Base-by-base conservation (phyloP, 331 rosid genomes). In the Ulmus americana region DNA sequence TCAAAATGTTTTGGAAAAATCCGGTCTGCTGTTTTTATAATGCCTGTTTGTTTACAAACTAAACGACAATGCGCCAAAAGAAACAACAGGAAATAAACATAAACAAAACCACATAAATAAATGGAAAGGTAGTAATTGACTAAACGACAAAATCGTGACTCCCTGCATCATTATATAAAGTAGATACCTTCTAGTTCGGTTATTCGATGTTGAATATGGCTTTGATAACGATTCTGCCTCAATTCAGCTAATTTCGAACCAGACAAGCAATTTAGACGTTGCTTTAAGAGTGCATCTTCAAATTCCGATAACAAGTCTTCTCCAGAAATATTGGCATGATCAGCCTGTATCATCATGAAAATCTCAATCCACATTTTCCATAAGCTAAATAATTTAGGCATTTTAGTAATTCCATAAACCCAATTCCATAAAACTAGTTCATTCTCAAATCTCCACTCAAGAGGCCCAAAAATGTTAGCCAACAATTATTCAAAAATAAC, bases 101-200 rank as follows among this genome's bases (percentile, higher is more conserved):
- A 28, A 28, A 28, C 35, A 28, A 3, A 28, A 28, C 35, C 35
- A 28, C 35, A 28, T 28, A 28, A 28, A 28, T 28, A 28, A 28
- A 28, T 28, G 35, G 35, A 3, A 28, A 28, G 35, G 35, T 28
- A 28, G 4, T 28, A 28, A 28, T 28, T 28, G 35, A 28, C 35
- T 3, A 28, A 28, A 28, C 35, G 35, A 28, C 0, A 28, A 28
- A 28, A 28, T 28, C 35, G 4, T 28, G 35, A 28, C 35, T 28
- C 35, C 35, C 0, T 28, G 35, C 35, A 28, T 28, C 4, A 3
- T 28, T 28, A 28, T 41, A 43, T 45, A 47, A 59, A 14, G 8
- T 20, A 49, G 49, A 61, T 20, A 94, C 99, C 97, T 87, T 90
- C 88, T 61, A 94, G 95, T 69, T 87, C 91, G 51, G 77, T 74